Conservation (phyloP, 208 protist genomes). For the Wallacemonas collosoma region DNA sequence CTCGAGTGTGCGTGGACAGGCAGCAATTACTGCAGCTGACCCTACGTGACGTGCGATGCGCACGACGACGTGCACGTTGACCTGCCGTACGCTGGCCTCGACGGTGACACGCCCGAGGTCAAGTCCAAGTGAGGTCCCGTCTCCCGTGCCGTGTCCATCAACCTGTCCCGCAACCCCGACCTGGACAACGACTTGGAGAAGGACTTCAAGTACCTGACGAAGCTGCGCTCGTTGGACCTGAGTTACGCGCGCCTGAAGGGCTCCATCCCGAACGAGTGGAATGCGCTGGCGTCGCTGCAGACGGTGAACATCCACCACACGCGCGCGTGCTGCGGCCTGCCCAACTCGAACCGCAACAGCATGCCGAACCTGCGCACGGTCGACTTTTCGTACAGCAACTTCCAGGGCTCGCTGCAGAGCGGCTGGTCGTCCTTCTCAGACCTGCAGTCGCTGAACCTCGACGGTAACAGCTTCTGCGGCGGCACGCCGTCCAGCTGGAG, state of each 20-base stretch:
- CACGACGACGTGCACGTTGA: conserved; percentile 23
- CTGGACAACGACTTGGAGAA: conserved; percentile 18
- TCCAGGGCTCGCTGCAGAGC: conserved; percentile 18
- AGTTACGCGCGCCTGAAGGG: conserved; percentile 27
- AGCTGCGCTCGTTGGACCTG: conserved; percentile 24
- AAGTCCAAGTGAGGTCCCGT: neutral
- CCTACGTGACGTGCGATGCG: conserved; percentile 25
- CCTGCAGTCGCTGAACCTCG: conserved; percentile 23
- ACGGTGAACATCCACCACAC: conserved; percentile 31
- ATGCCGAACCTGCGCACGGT: conserved; percentile 24
- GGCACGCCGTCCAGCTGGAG: conserved; percentile 18
- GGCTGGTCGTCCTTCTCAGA: conserved; percentile 11
- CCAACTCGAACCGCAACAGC: conserved; percentile 17
- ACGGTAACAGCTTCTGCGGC: conserved; percentile 24
- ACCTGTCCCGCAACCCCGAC: conserved; percentile 27
- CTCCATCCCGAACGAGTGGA: conserved; percentile 19
- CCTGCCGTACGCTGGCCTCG: conserved; percentile 16
- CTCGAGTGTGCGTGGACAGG: conserved; percentile 23
- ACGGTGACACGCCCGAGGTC: conserved; percentile 19
- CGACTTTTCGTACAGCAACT: conserved; percentile 28
- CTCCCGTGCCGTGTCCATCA: conserved; percentile 22
- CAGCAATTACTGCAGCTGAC: conserved; percentile 29
- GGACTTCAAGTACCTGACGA: conserved; percentile 17
- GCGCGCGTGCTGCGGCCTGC: conserved; percentile 21
- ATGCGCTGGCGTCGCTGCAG: conserved; percentile 20